Conservation (phyloP, 192 early-diverging fungal species). For the Rhizophagus sp. region DNA sequence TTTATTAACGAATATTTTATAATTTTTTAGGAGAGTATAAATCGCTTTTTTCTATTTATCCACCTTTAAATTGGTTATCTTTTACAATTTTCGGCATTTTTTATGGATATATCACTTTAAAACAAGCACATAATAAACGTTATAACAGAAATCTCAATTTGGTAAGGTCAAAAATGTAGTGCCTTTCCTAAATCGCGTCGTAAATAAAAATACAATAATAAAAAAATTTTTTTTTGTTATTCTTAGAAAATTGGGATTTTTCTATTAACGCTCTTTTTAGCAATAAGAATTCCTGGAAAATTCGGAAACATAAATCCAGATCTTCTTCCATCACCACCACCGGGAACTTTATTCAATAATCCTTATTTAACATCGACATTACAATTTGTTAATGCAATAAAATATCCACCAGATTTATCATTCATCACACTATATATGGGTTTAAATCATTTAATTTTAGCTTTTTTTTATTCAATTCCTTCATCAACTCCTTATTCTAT, state of each 20-base stretch:
- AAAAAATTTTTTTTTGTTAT: neutral
- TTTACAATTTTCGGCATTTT: neutral
- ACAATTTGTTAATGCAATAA: neutral
- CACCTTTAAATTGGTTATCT: conserved; percentile 3
- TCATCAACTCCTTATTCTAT: neutral
- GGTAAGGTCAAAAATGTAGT: neutral
- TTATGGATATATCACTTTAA: neutral
- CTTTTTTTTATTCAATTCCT: neutral
- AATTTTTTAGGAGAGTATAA: neutral
- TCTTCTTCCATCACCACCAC: conserved; percentile 2
- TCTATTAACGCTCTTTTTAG: neutral
- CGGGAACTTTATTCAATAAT: neutral
- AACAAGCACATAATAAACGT: neutral
- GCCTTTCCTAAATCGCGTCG: too few species aligned
- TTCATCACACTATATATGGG: neutral
- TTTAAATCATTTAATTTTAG: neutral
- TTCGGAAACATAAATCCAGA: conserved; percentile 12
- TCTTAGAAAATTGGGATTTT: neutral
- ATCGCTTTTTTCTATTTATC: neutral
- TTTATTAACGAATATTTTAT: neutral
- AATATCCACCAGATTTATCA: conserved; percentile 6
- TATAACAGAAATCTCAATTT: conserved; percentile 1
- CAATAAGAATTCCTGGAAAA: conserved; percentile 6
- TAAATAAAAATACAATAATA: too few species aligned
- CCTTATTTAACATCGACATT: neutral